A percentile compares a stretch with the other conserved stretches of the same genome.
Conservation (phyloP, 768 basidiomycete genomes). For the Suillus ampliporus region DNA sequence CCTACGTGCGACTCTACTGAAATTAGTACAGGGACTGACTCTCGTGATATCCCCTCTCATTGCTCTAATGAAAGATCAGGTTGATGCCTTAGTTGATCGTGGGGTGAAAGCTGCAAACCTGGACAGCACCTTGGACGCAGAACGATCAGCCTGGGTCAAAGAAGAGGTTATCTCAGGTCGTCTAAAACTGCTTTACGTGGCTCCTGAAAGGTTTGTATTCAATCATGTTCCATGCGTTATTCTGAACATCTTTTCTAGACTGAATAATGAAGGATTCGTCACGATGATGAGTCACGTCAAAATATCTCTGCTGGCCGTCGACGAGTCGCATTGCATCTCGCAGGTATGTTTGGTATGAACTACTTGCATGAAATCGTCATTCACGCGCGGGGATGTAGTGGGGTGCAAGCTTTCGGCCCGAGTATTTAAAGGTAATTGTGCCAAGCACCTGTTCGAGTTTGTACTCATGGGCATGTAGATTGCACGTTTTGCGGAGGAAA, state of each 20-base stretch:
- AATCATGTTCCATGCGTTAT: neutral
- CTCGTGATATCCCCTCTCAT: slow-evolving; percentile 46
- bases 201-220: slow-evolving; percentile 44
- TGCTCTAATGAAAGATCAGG: slow-evolving; percentile 46
- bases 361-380: neutral
- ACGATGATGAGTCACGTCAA: slow-evolving; percentile 48
- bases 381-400: slow-evolving; percentile 32
- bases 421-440: slow-evolving; percentile 29
- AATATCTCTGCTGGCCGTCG: slow-evolving; percentile 53
- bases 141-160: slow-evolving; percentile 40
- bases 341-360: slow-evolving; percentile 33
- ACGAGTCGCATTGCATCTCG: slow-evolving; percentile 55
- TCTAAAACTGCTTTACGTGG: slow-evolving; percentile 56
- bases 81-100: slow-evolving; percentile 38
- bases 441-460: slow-evolving; percentile 15
- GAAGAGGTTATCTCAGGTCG: slow-evolving; percentile 40
- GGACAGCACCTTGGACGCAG: slow-evolving; percentile 43
- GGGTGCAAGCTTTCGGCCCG: slow-evolving; percentile 51
- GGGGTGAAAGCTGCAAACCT: slow-evolving; percentile 46
- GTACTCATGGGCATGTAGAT: slow-evolving; percentile 40
- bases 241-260: slow-evolving; percentile 23
- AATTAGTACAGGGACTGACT: slow-evolving; percentile 29
- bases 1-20: neutral
- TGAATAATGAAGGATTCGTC: slow-evolving; percentile 52
- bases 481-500: slow-evolving; percentile 52